Base-by-base conservation (phyloP, 176 grass and related monocot genomes). In the Lolium multiflorum region DNA sequence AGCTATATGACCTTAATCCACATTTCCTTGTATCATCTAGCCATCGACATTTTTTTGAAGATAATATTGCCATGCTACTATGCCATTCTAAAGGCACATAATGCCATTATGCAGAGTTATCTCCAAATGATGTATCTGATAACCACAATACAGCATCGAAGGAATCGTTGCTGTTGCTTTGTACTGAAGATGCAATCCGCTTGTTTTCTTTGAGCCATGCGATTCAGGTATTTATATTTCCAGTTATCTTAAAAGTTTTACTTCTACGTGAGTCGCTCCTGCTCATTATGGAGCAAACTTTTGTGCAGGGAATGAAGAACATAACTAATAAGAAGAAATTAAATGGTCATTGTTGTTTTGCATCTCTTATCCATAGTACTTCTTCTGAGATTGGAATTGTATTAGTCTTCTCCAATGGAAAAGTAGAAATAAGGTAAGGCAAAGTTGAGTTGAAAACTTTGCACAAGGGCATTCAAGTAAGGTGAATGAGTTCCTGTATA, bases 101-200 rank as follows among this genome's bases (percentile, higher is more conserved):
- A 88, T 54, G 17, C 12, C 54, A 60, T 75, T 80, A 55, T 76
- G 57, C 22, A 92, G 93, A 87, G 79, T 81, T 84, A 88, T 85
- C 77, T 1, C 11, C 52, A 64, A 76, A 82, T 48, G 87, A 83
- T 46, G 47, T 67, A 69, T 88, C 81, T 79, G 54, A 89, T 59
- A 80, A 46, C 78, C 81, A 89, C 16, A 84, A 88, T 67, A 84
- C 75, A 48, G 2, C 38, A 82, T 92, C 85, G 5, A 94, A 87
- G 79, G 83, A 99, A 70, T 79, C 87, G 21, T 75, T 91, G 52
- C 47, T 99, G 58, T 79, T 99, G 47, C 88, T 98, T 89, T 98
- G 97, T 83, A 92, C 92, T 56, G 94, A 92, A 96, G 93, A 98
- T 87, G 92, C 97, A 26, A 66, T 98, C 49, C 93, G 90, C 41